Base-by-base conservation (phyloP, 768 basidiomycete genomes). In the Pleurotus giganteus region DNA sequence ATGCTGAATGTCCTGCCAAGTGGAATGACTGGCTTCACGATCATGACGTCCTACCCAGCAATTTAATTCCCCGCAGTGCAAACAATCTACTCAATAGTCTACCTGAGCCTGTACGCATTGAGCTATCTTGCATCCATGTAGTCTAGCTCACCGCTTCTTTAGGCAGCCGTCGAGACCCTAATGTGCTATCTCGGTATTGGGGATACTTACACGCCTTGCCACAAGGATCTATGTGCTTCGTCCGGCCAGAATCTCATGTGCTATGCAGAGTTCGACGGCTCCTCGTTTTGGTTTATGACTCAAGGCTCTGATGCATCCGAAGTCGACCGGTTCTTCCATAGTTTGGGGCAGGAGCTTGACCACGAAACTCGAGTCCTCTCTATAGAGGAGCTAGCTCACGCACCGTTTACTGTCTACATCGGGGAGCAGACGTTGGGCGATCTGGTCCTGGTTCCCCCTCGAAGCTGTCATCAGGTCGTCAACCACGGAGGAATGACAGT, bases 201-300 rank as follows among this genome's bases (percentile, higher is more conserved):
- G 0, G 91, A 89, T 58, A 93, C 91, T 0, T 91, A 83, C 66
- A 94, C 91, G 0, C 86, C 91, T 1, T 87, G 82, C 54, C 91
- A 94, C 64, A 93, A 92, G 65, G 91, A 94, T 68, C 77, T 86
- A 0, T 94, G 91, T 61, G 89, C 82, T 1, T 91, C 89, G 3
- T 86, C 87, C 4, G 91, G 91, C 8, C 91, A 93, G 53, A 94
- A 94, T 64, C 71, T 94, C 19, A 93, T 94, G 91, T 86, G 86
- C 62, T 87, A 88, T 65, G 82, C 91, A 0, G 88, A 90, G 63
- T 70, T 83, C 21, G 76, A 69, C 36, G 89, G 86, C 0, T 86
- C 85, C 1, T 85, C 90, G 1, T 89, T 84, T 63, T 93, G 91
- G 91, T 92, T 93, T 69, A 90, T 94, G 88, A 91, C 91, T 1